Evolutionary conservation across 2,329 filamentous ascomycete species (phyloP).

Genomic region (Venturia nashicola): DNA sequence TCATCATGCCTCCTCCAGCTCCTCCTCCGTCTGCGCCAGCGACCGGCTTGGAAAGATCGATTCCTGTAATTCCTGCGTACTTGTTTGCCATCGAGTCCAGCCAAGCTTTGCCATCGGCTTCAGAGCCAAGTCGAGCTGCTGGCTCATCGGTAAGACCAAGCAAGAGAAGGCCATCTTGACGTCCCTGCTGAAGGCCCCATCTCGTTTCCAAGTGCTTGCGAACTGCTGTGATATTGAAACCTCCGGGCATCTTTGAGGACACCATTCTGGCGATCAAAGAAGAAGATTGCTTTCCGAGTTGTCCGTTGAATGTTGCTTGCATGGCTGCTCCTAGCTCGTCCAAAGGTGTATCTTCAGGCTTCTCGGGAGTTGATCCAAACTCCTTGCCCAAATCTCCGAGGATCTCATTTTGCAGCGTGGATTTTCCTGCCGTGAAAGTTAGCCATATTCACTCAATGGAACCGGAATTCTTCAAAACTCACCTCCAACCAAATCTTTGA

Average conservation of each 20-base stretch:
- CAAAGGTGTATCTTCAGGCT: slow-evolving; percentile 92
- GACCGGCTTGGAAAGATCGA: slow-evolving; percentile 64
- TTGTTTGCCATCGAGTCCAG: slow-evolving; percentile 81
- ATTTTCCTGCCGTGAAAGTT: slow-evolving; percentile 62
- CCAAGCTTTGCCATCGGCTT: slow-evolving; percentile 84
- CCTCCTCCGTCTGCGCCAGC: slow-evolving; percentile 61
- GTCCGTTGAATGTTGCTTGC: slow-evolving; percentile 98
- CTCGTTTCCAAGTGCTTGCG: slow-evolving; percentile 90
- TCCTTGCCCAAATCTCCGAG: slow-evolving; percentile 95
- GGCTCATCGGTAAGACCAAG: slow-evolving; percentile 91
- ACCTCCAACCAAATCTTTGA: slow-evolving; percentile 98
- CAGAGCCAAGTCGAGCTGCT: slow-evolving; percentile 72
- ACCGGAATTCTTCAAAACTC: slow-evolving; percentile 28
- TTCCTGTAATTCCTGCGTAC: slow-evolving; percentile 72
- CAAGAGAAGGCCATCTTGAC: slow-evolving; percentile 83
- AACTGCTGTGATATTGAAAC: slow-evolving; percentile 95
- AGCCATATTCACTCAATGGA: neutral
- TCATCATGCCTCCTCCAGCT: slow-evolving; percentile 87
- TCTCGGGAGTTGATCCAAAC: slow-evolving; percentile 95
- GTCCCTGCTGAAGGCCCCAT: slow-evolving; percentile 76
- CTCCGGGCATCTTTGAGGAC: slow-evolving; percentile 98
- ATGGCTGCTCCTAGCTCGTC: slow-evolving; percentile 92
- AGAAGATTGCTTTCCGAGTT: slow-evolving; percentile 91
- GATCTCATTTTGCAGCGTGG: slow-evolving; percentile 96
- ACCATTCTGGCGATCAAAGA: slow-evolving; percentile 89